Conservation (phyloP, 768 basidiomycete genomes). For the Candolleomyces efflorescens region DNA sequence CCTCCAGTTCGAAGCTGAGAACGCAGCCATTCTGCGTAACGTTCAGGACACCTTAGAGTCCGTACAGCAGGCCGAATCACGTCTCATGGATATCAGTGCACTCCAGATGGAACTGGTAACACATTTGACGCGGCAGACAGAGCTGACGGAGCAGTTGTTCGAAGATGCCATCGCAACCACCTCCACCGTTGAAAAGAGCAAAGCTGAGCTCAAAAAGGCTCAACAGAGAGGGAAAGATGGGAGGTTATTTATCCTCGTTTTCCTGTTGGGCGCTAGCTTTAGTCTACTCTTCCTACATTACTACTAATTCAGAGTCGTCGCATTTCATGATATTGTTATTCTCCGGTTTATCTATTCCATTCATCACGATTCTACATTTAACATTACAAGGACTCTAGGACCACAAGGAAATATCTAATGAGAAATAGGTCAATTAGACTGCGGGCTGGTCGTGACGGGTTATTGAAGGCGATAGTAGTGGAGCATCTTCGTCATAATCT, state of each 20-base stretch:
- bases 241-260: conserved; percentile 84
- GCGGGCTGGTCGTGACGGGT: background rate
- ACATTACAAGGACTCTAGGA: conserved; percentile 10
- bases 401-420: too few species aligned
- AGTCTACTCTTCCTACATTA: conserved; percentile 91
- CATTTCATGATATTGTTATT: background rate
- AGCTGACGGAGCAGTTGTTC: conserved; percentile 89
- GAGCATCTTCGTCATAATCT: conserved; percentile 56
- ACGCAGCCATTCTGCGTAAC: conserved; percentile 76
- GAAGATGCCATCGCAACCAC: conserved; percentile 91
- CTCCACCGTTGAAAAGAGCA: conserved; percentile 83
- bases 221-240: conserved; percentile 82
- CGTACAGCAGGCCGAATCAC: conserved; percentile 88
- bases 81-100: conserved; percentile 88
- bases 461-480: conserved; percentile 38
- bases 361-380: conserved; percentile 12
- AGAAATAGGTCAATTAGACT: background rate
- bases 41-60: conserved; percentile 86
- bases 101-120: conserved; percentile 89
- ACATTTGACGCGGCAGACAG: conserved; percentile 86
- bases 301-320: conserved; percentile 45
- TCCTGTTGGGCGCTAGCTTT: conserved; percentile 88
- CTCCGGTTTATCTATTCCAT: conserved; percentile 13
- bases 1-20: conserved; percentile 90
- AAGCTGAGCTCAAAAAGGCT: conserved; percentile 86